phyloP scores from a whole-genome alignment of 352 stramenopile genomes.

The Phytophthora lateralis region DNA sequence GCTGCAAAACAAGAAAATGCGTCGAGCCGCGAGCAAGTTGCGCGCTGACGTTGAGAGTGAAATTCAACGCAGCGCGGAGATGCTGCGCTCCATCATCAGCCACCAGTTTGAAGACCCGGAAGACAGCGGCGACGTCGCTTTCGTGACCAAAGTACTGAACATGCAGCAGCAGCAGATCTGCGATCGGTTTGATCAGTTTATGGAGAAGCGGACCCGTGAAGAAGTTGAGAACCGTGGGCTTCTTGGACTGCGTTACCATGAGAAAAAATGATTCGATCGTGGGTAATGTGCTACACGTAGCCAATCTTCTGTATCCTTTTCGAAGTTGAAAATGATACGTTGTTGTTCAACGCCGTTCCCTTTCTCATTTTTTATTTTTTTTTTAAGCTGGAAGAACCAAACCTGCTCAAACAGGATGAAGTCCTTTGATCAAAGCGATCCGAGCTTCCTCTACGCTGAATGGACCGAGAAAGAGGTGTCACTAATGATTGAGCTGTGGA shows the following conservation, averaged over 20 bases:
- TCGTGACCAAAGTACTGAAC: constrained; percentile 24
- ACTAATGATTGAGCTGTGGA: constrained; percentile 21
- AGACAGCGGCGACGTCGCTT: constrained; percentile 20
- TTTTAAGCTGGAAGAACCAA: not conserved
- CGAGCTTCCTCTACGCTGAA: constrained; percentile 8
- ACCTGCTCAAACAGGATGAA: not conserved
- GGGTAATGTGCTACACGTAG: too few relatives aligned
- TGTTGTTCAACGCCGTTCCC: not conserved
- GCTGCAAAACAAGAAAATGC: constrained; percentile 26
- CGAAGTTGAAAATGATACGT: too few relatives aligned
- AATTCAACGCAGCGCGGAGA: constrained; percentile 23
- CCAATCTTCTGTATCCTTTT: too few relatives aligned
- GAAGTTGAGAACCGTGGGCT: constrained; percentile 20
- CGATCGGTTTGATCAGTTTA: constrained; percentile 28
- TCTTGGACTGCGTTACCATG: constrained; percentile 11
- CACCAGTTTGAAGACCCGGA: constrained; percentile 26
- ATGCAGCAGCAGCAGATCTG: constrained; percentile 26
- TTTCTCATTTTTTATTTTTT: constrained; percentile 6
- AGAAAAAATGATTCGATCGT: not conserved
- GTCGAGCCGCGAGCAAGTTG: constrained; percentile 12
- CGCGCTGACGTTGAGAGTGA: constrained; percentile 20
- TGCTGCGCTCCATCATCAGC: constrained; percentile 25
- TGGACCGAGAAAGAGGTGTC: constrained; percentile 24
- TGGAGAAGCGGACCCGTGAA: constrained; percentile 10
- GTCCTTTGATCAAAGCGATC: constrained; percentile 3